Percentiles rank a stretch among this genome's conserved stretches.
These are phyloP conservation scores for Ceratobasidium sp. DNA, from an alignment of 1,284 basidiomycete genomes.

Conservation along the genomic window DNA sequence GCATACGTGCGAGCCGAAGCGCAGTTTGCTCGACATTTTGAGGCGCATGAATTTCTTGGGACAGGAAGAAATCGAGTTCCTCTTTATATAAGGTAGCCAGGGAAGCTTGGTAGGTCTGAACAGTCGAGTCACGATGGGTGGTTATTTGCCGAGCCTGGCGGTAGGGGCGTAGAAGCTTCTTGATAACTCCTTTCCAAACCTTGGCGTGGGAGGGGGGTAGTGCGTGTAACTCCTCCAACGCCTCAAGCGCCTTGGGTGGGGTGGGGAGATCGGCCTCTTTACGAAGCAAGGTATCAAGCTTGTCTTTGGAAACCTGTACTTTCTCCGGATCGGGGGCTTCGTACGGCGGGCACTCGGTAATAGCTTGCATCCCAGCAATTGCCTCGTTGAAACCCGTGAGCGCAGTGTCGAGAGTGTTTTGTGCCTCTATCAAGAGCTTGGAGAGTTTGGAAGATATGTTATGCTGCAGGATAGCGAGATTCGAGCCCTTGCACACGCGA, in stretches of 20 bases:
- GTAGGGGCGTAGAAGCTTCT: slow-evolving; percentile 52
- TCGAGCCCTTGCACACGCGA: slow-evolving; percentile 51
- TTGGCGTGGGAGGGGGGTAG: not conserved
- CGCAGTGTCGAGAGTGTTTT: too few species aligned
- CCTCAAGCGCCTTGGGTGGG: not conserved
- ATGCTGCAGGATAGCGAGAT: too few species aligned
- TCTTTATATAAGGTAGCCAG: slow-evolving; percentile 57
- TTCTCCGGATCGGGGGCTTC: not conserved
- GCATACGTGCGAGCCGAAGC: slow-evolving; percentile 55
- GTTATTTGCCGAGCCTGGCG: slow-evolving; percentile 49
- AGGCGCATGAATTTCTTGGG: too few species aligned
- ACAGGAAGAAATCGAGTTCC: slow-evolving; percentile 53
- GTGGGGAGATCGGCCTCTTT: not conserved
- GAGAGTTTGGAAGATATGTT: too few species aligned
- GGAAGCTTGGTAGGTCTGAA: slow-evolving; percentile 60
- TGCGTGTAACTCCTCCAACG: not conserved
- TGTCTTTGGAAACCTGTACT: not conserved
- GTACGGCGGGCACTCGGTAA: not conserved
- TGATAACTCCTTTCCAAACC: slow-evolving; percentile 52
- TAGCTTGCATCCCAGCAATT: too few species aligned
- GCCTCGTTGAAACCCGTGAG: too few species aligned
- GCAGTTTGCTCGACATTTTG: slow-evolving; percentile 54
- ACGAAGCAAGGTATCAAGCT: slow-evolving; percentile 1
- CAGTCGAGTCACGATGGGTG: slow-evolving; percentile 59
- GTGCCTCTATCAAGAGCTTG: too few species aligned